A percentile compares a stretch with the other conserved stretches of the same genome.
These are phyloP conservation scores for Fragaria ananassa DNA, from an alignment of 306 rosid genomes.

Conservation along the genomic window DNA sequence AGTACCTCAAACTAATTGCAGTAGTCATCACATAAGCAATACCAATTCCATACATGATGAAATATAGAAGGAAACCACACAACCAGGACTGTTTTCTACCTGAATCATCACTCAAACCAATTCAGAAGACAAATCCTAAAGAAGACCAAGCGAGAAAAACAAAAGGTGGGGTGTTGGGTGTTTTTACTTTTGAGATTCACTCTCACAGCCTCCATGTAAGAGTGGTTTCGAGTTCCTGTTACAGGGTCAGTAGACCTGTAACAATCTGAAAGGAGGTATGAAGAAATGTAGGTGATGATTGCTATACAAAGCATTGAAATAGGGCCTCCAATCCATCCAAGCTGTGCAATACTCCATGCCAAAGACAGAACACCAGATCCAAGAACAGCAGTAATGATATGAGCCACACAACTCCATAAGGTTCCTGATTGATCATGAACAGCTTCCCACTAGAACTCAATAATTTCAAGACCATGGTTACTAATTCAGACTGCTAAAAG, in stretches of 20 bases:
- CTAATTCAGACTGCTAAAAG: constrained; percentile 9
- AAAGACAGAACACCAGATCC: constrained; percentile 72
- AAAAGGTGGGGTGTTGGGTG: background rate
- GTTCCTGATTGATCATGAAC: constrained; percentile 37
- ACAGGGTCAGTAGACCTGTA: constrained; percentile 54
- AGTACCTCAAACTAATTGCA: constrained; percentile 61
- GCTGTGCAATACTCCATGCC: constrained; percentile 65
- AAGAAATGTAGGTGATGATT: constrained; percentile 52
- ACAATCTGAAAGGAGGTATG: constrained; percentile 55
- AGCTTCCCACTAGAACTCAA: constrained; percentile 12
- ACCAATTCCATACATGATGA: constrained; percentile 57
- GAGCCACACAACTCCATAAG: constrained; percentile 50
- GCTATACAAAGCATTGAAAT: constrained; percentile 43
- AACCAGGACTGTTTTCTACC: constrained; percentile 46
- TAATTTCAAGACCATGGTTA: constrained; percentile 17
- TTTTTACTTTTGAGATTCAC: constrained; percentile 48
- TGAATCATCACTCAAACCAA: constrained; percentile 38
- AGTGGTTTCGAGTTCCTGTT: constrained; percentile 50
- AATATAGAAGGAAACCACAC: constrained; percentile 55
- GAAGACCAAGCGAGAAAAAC: background rate
- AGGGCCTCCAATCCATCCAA: constrained; percentile 75
- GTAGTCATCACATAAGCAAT: constrained; percentile 66
- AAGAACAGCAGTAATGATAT: constrained; percentile 72
- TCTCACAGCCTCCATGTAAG: constrained; percentile 55
- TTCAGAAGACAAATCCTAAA: constrained; percentile 22